Percentiles rank a stretch among this genome's conserved stretches.
Evolutionary conservation across 2,329 filamentous ascomycete genomes (phyloP).

Genomic region (Mycosphaerella sp.): DNA sequence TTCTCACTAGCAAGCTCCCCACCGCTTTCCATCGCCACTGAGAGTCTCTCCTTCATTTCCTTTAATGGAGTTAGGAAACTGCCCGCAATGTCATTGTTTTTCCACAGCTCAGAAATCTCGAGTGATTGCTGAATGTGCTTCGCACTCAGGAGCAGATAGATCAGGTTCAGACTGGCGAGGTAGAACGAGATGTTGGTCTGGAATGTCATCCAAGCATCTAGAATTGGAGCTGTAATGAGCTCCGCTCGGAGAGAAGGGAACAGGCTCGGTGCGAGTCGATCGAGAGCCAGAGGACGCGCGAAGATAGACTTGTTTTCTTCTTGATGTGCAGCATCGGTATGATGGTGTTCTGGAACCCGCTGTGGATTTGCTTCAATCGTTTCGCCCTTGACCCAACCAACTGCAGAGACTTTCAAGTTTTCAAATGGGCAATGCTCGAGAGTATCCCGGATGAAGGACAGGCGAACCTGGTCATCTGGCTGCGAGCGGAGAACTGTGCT

Average conservation of each 20-base stretch:
- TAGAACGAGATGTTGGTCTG: conserved; percentile 49
- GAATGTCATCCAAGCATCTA: conserved; percentile 42
- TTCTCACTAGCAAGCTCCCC: conserved; percentile 34
- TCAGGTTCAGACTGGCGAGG: conserved; percentile 52
- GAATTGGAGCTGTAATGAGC: conserved; percentile 35
- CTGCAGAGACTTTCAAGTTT: conserved; percentile 51
- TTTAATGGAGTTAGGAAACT: conserved; percentile 42
- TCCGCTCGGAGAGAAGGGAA: conserved; percentile 45
- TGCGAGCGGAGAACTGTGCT: conserved; percentile 48
- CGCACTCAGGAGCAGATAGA: conserved; percentile 51
- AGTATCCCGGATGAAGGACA: conserved; percentile 50
- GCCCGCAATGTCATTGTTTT: conserved; percentile 35
- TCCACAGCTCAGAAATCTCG: conserved; percentile 42
- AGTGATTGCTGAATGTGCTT: conserved; percentile 43
- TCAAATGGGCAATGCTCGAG: conserved; percentile 50
- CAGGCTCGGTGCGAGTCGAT: conserved; percentile 46
- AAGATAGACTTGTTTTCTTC: conserved; percentile 37
- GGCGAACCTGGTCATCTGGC: conserved; percentile 45
- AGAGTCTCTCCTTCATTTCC: conserved; percentile 34
- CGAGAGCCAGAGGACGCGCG: conserved; percentile 42
- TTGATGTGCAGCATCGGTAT: background rate
- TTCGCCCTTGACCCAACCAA: conserved; percentile 56
- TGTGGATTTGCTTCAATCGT: conserved; percentile 44
- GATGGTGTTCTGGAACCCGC: conserved; percentile 14
- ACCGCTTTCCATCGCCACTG: conserved; percentile 33